Evolutionary conservation across 805 yeast species (phyloP), one percentile per base, ranked within the genome.

Genomic region (Nakazawaea siamensis): DNA sequence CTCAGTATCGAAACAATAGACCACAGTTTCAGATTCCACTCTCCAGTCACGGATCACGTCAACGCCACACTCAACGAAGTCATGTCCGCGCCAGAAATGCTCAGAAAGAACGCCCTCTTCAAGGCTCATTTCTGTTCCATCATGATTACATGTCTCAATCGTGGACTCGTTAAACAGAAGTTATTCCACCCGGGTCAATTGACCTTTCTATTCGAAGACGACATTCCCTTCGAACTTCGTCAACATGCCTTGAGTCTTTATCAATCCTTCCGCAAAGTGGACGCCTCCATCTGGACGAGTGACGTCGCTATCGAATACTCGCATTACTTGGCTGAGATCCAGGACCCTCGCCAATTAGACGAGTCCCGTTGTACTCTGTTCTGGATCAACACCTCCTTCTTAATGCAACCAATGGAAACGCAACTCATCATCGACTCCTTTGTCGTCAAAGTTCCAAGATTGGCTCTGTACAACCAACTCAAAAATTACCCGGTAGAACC

Each of bases 221-320:
- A 20, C 10, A 20, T 20, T 10, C 7, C 7, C 7, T 20, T 20
- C 10, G 10, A 20, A 20, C 23, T 20, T 10, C n/a, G n/a, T n/a
- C n/a, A n/a, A n/a, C n/a, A n/a, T n/a, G n/a, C 24, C 24, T 9
- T 24, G 8, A 7, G 27, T 24, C 27, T 24, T 7, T 13, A 6
- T 9, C 27, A 24, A 13, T 9, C 27, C n/a, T 21, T 8, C 11
- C 11, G 24, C 24, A 21, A 21, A 21, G 8, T 21, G 13, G 13
- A 8, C 11, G 18, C 29, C 13, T 27, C 12, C 6, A n/a, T 12
- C 28, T 44, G 60, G 27, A 51, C 61, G 11, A 43, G 57, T 6
- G 60, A 70, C 23, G 49, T 75, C 1, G 43, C 68, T 5, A 81
- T 76, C 45, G 88, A 81, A 47, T 70, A 68, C 39, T 66, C 62